phyloP scores from a whole-genome alignment of 2,329 filamentous ascomycete species.

The Cordyceps tenuipes region DNA sequence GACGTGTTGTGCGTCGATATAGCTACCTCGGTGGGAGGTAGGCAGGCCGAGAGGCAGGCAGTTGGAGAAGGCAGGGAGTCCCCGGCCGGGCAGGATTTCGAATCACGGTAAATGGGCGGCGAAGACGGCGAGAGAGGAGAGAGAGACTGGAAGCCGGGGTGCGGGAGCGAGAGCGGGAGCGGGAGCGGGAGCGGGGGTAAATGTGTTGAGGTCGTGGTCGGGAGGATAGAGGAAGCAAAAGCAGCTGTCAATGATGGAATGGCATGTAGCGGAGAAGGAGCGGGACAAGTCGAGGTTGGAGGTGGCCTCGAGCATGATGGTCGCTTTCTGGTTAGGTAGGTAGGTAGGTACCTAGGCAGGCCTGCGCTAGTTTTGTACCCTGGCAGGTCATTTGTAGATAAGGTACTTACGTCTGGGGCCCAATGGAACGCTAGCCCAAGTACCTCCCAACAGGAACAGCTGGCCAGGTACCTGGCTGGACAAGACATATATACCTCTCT shows the following conservation, averaged over 20 bases:
- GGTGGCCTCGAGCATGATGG: not conserved
- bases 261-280: constrained; percentile 2
- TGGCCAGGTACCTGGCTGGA: not conserved
- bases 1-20: not conserved
- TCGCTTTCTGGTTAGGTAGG: not conserved
- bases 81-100: not conserved
- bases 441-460: not conserved
- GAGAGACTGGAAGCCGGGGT: too few relatives aligned
- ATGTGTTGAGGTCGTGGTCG: not conserved
- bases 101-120: not conserved
- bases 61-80: too few relatives aligned
- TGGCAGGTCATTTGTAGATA: not conserved
- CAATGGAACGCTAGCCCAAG: not conserved
- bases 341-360: too few relatives aligned
- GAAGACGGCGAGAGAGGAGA: not conserved
- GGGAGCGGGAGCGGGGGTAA: not conserved
- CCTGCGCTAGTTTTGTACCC: not conserved
- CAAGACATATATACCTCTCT: too few relatives aligned
- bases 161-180: too few relatives aligned
- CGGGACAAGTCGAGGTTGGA: constrained; percentile 4
- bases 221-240: not conserved
- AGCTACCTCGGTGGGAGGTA: not conserved
- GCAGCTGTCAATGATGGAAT: not conserved
- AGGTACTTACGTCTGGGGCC: too few relatives aligned
- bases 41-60: not conserved